These are phyloP conservation scores for Ophiostoma pallidulum DNA, from an alignment of 2,329 filamentous ascomycete genomes.

Conservation along the genomic window DNA sequence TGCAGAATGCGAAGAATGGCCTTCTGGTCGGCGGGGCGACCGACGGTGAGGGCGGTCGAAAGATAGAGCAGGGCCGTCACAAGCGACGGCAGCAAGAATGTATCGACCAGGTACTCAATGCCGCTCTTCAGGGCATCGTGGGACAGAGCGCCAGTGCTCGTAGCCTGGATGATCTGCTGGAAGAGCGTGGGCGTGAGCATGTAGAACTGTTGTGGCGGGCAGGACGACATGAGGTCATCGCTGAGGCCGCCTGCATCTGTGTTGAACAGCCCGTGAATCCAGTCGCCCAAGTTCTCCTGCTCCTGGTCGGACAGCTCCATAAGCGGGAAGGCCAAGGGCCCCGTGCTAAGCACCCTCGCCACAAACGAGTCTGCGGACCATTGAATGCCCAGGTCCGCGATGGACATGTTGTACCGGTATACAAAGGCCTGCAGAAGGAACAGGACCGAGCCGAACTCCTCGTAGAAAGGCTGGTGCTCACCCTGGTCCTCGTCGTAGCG, in stretches of 20 bases:
- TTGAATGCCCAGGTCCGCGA: conserved; percentile 53
- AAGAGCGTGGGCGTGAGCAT: conserved; percentile 68
- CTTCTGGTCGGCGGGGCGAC: conserved; percentile 53
- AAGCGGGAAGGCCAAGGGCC: conserved; percentile 45
- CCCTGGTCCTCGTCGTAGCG: conserved; percentile 69
- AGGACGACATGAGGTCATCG: conserved; percentile 74
- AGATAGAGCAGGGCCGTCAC: conserved; percentile 66
- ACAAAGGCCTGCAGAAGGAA: conserved; percentile 64
- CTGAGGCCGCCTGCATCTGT: conserved; percentile 63
- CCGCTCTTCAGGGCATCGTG: conserved; percentile 65
- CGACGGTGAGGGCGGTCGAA: conserved; percentile 58
- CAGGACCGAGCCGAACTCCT: conserved; percentile 72
- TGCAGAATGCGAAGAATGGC: conserved; percentile 63
- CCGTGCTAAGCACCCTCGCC: conserved; percentile 52
- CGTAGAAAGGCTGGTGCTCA: conserved; percentile 77
- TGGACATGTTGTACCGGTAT: conserved; percentile 61
- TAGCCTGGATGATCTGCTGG: conserved; percentile 63
- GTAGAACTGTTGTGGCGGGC: conserved; percentile 75
- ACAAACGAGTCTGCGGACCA: conserved; percentile 54
- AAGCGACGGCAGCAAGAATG: conserved; percentile 69
- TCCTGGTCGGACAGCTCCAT: conserved; percentile 57
- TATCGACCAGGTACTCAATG: conserved; percentile 71
- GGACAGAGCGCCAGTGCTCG: conserved; percentile 53
- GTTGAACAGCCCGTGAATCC: conserved; percentile 71
- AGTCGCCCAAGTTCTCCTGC: conserved; percentile 56